A percentile compares a stretch with the other conserved stretches of the same genome.
phyloP scores from a whole-genome alignment of 2,329 filamentous ascomycete species.

The Ascocoryne sarcoides region DNA sequence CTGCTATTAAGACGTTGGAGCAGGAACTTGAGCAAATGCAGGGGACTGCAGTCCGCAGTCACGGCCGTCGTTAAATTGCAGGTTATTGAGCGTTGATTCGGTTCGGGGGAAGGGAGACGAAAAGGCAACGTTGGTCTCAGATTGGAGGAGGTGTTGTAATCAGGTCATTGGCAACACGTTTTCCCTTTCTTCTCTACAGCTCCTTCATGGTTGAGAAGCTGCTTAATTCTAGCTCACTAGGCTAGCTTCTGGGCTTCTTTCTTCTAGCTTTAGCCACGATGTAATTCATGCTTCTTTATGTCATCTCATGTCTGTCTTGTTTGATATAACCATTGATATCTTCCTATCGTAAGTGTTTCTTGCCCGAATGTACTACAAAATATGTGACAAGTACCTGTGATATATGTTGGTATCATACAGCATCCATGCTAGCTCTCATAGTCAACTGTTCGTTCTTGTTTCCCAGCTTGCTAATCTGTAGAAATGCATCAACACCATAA shows the following conservation, averaged over 20 bases:
- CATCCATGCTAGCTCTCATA: conserved; percentile 68
- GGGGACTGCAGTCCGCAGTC: conserved; percentile 66
- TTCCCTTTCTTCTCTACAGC: conserved; percentile 19
- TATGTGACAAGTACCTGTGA: too few relatives aligned
- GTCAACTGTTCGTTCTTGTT: conserved; percentile 96
- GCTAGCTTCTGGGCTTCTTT: conserved; percentile 18
- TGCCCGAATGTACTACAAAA: too few relatives aligned
- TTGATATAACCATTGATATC: background rate
- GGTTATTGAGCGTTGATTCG: too few relatives aligned
- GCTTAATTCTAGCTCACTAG: conserved; percentile 15
- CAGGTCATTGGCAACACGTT: conserved; percentile 22
- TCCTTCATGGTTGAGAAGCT: conserved; percentile 10
- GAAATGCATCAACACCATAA: conserved; percentile 89
- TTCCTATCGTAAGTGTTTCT: too few relatives aligned
- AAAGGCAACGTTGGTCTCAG: conserved; percentile 2
- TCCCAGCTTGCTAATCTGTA: conserved; percentile 91
- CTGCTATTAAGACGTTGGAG: conserved; percentile 86
- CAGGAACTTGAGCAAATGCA: conserved; percentile 90
- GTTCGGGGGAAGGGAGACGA: conserved; percentile 2
- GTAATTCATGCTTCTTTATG: conserved; percentile 28
- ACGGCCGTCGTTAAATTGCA: conserved; percentile 76
- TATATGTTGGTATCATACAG: conserved; percentile 47
- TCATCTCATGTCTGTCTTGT: background rate
- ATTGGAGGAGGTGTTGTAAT: conserved; percentile 21
- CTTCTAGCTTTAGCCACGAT: conserved; percentile 28